Evolutionary conservation across 805 yeast species (phyloP).

Genomic region (Naumovozyma baii): DNA sequence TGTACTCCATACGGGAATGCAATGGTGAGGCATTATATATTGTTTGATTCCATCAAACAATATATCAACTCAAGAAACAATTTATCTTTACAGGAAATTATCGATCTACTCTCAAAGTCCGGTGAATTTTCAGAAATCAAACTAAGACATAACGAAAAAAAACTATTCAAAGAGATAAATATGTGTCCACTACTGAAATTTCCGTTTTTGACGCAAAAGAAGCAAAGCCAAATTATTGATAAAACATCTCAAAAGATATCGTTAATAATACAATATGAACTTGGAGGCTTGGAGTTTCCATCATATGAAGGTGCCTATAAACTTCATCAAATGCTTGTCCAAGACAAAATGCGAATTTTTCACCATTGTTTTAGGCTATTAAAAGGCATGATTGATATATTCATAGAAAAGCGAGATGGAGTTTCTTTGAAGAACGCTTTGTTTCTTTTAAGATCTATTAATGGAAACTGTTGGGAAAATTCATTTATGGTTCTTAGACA

Average conservation of each 20-base stretch:
- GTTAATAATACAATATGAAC: slow-evolving; percentile 39
- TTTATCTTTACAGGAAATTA: slow-evolving; percentile 14
- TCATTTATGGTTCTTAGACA: slow-evolving; percentile 38
- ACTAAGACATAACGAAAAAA: slow-evolving; percentile 37
- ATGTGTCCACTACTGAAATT: slow-evolving; percentile 31
- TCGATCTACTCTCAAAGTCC: slow-evolving; percentile 29
- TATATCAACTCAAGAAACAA: slow-evolving; percentile 19
- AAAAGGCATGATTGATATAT: slow-evolving; percentile 38
- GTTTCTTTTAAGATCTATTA: slow-evolving; percentile 32
- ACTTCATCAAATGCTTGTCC: slow-evolving; percentile 32
- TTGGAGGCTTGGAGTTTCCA: slow-evolving; percentile 43
- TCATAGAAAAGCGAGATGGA: slow-evolving; percentile 34
- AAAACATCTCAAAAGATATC: slow-evolving; percentile 32
- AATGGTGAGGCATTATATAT: slow-evolving; percentile 41
- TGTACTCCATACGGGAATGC: slow-evolving; percentile 39
- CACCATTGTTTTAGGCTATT: slow-evolving; percentile 36
- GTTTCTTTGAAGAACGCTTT: slow-evolving; percentile 34
- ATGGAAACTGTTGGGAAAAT: slow-evolving; percentile 44
- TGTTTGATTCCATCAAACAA: slow-evolving; percentile 35
- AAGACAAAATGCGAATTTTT: slow-evolving; percentile 38
- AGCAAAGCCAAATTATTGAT: slow-evolving; percentile 19
- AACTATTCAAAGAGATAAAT: slow-evolving; percentile 37
- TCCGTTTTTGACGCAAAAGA: slow-evolving; percentile 29
- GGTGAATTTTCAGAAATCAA: slow-evolving; percentile 35
- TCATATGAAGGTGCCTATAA: slow-evolving; percentile 33